Evolutionary conservation across 2,329 filamentous ascomycete genomes (phyloP).

Genomic region (Ophiostoma ulmi): DNA sequence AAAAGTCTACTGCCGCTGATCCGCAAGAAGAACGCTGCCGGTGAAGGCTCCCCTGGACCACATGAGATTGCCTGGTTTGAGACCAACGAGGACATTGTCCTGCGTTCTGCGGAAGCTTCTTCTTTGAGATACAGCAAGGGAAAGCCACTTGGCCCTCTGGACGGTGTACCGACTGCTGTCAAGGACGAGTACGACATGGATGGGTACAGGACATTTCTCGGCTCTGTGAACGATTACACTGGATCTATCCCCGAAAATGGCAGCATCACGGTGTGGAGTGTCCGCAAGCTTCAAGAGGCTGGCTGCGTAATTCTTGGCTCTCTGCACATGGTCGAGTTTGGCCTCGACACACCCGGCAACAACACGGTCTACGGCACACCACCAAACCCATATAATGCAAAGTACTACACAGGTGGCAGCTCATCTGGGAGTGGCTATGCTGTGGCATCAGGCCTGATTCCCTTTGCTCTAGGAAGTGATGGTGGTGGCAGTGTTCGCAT

Average conservation of each 20-base stretch:
- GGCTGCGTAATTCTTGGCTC: constrained; percentile 69
- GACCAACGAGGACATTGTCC: constrained; percentile 39
- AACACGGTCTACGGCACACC: constrained; percentile 70
- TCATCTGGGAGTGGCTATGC: constrained; percentile 70
- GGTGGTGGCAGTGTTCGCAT: constrained; percentile 71
- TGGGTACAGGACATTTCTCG: constrained; percentile 65
- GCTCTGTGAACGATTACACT: constrained; percentile 57
- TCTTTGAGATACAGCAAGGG: constrained; percentile 48
- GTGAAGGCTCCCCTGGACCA: constrained; percentile 36
- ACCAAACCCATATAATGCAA: constrained; percentile 65
- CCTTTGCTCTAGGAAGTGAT: constrained; percentile 66
- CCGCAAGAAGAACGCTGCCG: constrained; percentile 29
- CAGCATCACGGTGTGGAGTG: constrained; percentile 60
- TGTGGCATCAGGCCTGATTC: constrained; percentile 64
- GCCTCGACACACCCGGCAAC: constrained; percentile 69
- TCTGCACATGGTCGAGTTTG: constrained; percentile 71
- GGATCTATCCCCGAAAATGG: constrained; percentile 38
- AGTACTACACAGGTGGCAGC: constrained; percentile 72
- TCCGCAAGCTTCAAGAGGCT: constrained; percentile 62
- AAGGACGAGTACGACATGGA: constrained; percentile 73
- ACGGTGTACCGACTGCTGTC: constrained; percentile 67
- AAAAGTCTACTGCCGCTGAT: constrained; percentile 44
- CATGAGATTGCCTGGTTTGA: constrained; percentile 45
- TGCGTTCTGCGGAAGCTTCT: constrained; percentile 42
- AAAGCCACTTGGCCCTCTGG: constrained; percentile 57